Percentiles rank a stretch among this genome's conserved stretches.
phyloP scores from a whole-genome alignment of 202 grass and related monocot genomes.

The Hordeum pubiflorum region DNA sequence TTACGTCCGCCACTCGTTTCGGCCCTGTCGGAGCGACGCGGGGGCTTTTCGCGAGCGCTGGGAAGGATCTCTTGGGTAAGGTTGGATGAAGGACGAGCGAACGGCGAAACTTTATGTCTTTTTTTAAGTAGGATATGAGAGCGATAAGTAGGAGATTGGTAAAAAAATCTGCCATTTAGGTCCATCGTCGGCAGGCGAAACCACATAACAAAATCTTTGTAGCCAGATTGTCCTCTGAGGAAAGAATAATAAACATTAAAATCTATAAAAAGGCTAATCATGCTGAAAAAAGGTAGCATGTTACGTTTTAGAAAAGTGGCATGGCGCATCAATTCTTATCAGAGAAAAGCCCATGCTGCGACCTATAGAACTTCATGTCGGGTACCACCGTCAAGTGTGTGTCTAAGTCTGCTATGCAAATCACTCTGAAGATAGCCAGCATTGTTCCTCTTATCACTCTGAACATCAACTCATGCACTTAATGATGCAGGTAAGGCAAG shows the following conservation, averaged over 20 bases:
- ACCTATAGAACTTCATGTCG: conserved; percentile 11
- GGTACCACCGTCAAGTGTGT: conserved; percentile 7
- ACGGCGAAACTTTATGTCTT: too few relatives aligned
- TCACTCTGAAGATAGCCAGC: neutral
- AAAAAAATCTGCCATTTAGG: neutral
- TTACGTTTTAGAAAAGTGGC: conserved; percentile 8
- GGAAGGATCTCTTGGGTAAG: too few relatives aligned
- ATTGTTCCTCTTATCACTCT: neutral
- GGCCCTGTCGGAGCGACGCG: too few relatives aligned
- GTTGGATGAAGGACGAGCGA: too few relatives aligned
- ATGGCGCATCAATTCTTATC: conserved; percentile 8
- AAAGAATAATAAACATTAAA: neutral
- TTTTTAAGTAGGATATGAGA: too few relatives aligned
- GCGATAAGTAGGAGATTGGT: too few relatives aligned
- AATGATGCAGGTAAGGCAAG: neutral
- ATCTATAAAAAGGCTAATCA: neutral
- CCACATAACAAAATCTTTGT: neutral
- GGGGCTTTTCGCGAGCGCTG: too few relatives aligned
- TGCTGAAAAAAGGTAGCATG: neutral
- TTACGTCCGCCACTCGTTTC: too few relatives aligned
- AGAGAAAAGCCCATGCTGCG: conserved; percentile 26
- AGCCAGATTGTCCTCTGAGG: neutral
- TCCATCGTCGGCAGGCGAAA: neutral
- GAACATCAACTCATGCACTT: neutral
- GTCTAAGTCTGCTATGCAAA: neutral